Evolutionary conservation across 371 early-diverging fungal species (phyloP).

Genomic region (Funneliformis caledonium): DNA sequence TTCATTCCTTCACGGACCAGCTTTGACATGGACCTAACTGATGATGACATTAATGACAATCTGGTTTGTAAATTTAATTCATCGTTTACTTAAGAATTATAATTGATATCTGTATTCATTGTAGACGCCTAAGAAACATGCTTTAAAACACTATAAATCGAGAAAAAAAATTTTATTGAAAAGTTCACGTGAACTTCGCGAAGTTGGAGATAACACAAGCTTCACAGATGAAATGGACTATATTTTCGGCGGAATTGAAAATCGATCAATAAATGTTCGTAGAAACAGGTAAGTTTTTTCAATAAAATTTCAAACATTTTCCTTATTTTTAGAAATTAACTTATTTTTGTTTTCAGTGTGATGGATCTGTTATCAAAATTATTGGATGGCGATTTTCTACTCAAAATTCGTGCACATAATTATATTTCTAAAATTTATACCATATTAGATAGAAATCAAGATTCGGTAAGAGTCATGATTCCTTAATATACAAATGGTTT

Average conservation of each 20-base stretch:
- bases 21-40: neutral
- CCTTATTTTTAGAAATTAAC: neutral
- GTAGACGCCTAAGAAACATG: neutral
- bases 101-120: neutral
- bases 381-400: constrained; percentile 22
- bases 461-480: neutral
- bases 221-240: constrained; percentile 66
- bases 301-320: neutral
- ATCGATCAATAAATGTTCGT: constrained; percentile 43
- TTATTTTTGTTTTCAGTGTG: neutral
- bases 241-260: constrained; percentile 53
- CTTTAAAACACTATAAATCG: neutral
- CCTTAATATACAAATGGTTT: neutral
- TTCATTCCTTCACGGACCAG: neutral
- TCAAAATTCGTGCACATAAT: constrained; percentile 27
- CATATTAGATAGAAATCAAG: neutral
- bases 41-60: neutral
- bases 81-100: neutral
- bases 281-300: constrained; percentile 34
- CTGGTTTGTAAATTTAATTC: neutral
- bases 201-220: constrained; percentile 58
- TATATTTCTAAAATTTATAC: constrained; percentile 21
- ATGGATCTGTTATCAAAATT: constrained; percentile 7
- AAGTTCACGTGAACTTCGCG: constrained; percentile 56
- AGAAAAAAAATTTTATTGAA: constrained; percentile 7